These are phyloP conservation scores for Ustilago sp. DNA, from an alignment of 1,284 basidiomycete species.

Conservation along the genomic window DNA sequence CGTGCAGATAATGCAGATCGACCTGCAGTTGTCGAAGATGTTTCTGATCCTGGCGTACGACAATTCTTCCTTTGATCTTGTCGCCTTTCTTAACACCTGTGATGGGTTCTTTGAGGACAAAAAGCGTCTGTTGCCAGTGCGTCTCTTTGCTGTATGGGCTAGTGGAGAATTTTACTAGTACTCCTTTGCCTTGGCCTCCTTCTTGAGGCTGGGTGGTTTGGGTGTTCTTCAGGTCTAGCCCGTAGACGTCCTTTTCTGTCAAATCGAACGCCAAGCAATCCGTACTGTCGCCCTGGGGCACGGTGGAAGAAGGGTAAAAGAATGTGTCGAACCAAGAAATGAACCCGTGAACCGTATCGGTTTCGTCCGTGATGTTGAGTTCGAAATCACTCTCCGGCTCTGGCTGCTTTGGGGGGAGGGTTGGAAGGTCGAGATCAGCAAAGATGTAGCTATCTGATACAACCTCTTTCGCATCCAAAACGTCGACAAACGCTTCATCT, in stretches of 20 bases:
- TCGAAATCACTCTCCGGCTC: constrained; percentile 54
- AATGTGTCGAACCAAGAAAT: constrained; percentile 69
- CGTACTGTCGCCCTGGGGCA: constrained; percentile 7
- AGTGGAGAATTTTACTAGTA: constrained; percentile 87
- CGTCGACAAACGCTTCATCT: constrained; percentile 66
- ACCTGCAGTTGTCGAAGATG: constrained; percentile 91
- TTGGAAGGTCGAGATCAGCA: constrained; percentile 62
- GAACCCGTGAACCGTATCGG: constrained; percentile 58
- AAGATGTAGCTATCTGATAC: constrained; percentile 50
- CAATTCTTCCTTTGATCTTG: constrained; percentile 82
- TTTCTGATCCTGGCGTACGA: constrained; percentile 81
- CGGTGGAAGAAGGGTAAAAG: constrained; percentile 48
- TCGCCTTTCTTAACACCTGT: constrained; percentile 78
- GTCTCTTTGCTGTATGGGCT: constrained; percentile 86
- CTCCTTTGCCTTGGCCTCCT: constrained; percentile 68
- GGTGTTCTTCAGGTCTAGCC: constrained; percentile 88
- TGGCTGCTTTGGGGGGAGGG: constrained; percentile 67
- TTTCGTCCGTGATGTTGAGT: constrained; percentile 20
- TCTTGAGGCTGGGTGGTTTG: constrained; percentile 51
- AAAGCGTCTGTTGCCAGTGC: constrained; percentile 98
- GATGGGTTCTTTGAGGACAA: constrained; percentile 85
- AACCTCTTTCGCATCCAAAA: constrained; percentile 49
- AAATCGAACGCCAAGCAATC: constrained; percentile 37
- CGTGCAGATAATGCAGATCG: constrained; percentile 81
- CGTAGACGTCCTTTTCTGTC: constrained; percentile 71